A percentile compares a stretch with the other conserved stretches of the same genome.
These are phyloP conservation scores for Boletellus dicymbophilus DNA, from an alignment of 1,284 basidiomycete species.

Conservation along the genomic window DNA sequence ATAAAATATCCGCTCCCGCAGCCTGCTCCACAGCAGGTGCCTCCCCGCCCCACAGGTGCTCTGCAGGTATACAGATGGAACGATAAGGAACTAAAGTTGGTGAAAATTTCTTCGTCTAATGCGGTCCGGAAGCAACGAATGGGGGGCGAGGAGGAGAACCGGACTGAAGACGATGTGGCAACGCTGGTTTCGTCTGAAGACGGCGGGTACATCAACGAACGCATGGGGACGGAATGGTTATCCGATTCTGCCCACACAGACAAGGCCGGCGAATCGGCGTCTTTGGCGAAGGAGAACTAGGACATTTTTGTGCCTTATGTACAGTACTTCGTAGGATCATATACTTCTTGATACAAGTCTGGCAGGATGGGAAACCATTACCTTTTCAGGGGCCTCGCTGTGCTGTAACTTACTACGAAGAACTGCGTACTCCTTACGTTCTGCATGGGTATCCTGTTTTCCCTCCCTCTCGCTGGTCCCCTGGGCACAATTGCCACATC, in stretches of 20 bases:
- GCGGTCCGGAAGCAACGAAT: background rate
- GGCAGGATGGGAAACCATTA: too few relatives aligned
- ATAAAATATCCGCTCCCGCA: background rate
- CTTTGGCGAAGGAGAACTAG: background rate
- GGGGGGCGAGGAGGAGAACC: background rate
- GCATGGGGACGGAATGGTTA: conserved; percentile 1
- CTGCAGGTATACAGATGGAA: conserved; percentile 17
- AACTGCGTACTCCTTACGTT: too few relatives aligned
- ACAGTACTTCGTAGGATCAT: background rate
- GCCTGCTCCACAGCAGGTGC: background rate
- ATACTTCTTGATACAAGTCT: too few relatives aligned
- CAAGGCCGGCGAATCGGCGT: too few relatives aligned
- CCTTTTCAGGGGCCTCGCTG: too few relatives aligned
- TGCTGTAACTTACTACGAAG: too few relatives aligned
- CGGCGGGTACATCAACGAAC: background rate
- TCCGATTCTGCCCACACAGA: conserved; percentile 1
- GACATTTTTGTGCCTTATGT: background rate
- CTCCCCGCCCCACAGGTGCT: background rate
- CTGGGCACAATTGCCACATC: conserved; percentile 79
- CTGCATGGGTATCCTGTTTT: conserved; percentile 80
- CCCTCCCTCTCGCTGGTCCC: conserved; percentile 83
- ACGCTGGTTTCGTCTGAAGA: conserved; percentile 20
- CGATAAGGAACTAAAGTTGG: background rate
- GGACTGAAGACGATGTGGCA: conserved; percentile 17
- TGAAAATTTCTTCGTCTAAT: background rate